Evolutionary conservation across 768 basidiomycete genomes (phyloP).

Genomic region (Mycena amicta): DNA sequence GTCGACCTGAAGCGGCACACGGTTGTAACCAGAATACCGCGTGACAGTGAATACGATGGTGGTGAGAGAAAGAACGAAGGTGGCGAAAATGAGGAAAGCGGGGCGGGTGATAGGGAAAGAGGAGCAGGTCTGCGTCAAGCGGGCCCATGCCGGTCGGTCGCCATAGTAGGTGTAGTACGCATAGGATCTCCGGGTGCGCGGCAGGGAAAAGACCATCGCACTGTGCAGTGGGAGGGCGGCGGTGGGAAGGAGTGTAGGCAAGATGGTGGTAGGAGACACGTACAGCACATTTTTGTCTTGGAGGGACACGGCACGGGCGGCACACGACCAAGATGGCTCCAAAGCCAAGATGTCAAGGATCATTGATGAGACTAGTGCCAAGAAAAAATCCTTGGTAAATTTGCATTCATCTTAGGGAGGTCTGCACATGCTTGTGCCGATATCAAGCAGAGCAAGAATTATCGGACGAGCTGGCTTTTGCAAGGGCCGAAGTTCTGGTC

Average conservation of each 20-base stretch:
- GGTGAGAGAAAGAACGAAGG: conserved; percentile 3
- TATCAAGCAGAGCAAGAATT: no score
- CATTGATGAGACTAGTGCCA: background rate
- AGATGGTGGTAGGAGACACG: background rate
- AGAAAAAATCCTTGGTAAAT: background rate
- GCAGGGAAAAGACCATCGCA: conserved; percentile 2
- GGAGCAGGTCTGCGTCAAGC: background rate
- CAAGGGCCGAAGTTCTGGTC: background rate
- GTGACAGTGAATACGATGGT: background rate
- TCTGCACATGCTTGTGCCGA: no score
- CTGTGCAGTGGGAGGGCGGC: background rate
- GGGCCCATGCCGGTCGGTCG: background rate
- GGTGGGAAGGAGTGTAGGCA: background rate
- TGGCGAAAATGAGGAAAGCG: background rate
- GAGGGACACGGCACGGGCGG: conserved; percentile 12
- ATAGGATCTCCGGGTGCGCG: conserved; percentile 1
- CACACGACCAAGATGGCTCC: conserved; percentile 13
- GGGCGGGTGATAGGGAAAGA: background rate
- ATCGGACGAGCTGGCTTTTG: background rate
- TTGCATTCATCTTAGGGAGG: no score
- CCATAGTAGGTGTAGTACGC: background rate
- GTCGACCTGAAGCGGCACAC: background rate
- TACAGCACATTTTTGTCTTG: no score
- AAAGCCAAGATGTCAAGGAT: background rate
- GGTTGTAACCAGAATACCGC: conserved; percentile 1